Evolutionary conservation across 345 rosid genomes (phyloP).

Genomic region (Corchorus olitorius): DNA sequence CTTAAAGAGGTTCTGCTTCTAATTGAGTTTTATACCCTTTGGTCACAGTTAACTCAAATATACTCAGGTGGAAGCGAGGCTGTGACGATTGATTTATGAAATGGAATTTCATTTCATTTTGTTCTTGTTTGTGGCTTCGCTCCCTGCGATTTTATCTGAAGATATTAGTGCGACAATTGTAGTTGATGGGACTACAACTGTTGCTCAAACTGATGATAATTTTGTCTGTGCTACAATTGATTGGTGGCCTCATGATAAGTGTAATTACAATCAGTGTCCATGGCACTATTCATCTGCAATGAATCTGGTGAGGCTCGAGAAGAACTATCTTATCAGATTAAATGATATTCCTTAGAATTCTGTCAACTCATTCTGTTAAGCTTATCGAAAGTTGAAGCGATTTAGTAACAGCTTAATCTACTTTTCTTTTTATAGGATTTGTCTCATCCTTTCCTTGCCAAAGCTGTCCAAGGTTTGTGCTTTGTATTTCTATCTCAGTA

Average conservation of each 20-base stretch:
- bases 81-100: slow-evolving; percentile 18
- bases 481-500: slow-evolving; percentile 28
- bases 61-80: slow-evolving; percentile 21
- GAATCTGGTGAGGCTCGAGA: slow-evolving; percentile 59
- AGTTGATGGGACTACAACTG: slow-evolving; percentile 52
- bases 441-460: slow-evolving; percentile 72
- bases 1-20: not conserved
- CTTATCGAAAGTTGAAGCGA: not conserved
- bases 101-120: slow-evolving; percentile 49
- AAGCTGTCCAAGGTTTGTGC: slow-evolving; percentile 79
- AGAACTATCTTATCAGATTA: not conserved
- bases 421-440: slow-evolving; percentile 59
- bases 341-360: slow-evolving; percentile 1
- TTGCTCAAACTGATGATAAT: slow-evolving; percentile 72
- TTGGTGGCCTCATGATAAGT: slow-evolving; percentile 99
- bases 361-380: not conserved
- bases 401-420: slow-evolving; percentile 14
- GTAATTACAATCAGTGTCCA: slow-evolving; percentile 87
- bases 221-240: slow-evolving; percentile 92
- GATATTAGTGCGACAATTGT: slow-evolving; percentile 46
- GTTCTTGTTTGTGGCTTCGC: slow-evolving; percentile 40
- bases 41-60: slow-evolving; percentile 33
- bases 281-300: slow-evolving; percentile 83
- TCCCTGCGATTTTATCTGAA: slow-evolving; percentile 51
- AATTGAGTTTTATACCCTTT: slow-evolving; percentile 3